phyloP scores from a whole-genome alignment of 805 yeast species.

The Candida ipomoeae region DNA sequence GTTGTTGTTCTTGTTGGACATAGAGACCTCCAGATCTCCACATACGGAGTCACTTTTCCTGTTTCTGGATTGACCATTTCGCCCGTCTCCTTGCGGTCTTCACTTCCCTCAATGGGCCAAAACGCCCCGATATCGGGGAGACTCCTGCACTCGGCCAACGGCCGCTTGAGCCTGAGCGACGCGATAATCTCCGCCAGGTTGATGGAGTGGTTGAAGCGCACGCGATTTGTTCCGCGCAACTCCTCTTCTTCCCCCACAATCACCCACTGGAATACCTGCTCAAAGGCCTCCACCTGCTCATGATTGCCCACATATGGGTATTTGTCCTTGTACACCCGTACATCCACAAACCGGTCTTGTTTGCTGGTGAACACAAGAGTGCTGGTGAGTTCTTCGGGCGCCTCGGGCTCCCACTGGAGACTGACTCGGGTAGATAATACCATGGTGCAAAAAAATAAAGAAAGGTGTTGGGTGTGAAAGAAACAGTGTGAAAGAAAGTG shows the following conservation, averaged over 20 bases:
- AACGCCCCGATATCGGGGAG: slow-evolving; percentile 47
- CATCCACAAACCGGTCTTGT: slow-evolving; percentile 44
- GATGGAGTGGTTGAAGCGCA: slow-evolving; percentile 41
- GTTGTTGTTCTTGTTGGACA: slow-evolving; percentile 36
- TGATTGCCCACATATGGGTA: slow-evolving; percentile 13
- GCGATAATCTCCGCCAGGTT: slow-evolving; percentile 37
- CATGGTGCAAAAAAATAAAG: slow-evolving; percentile 10
- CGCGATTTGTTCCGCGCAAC: slow-evolving; percentile 30
- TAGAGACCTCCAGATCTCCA: slow-evolving; percentile 53
- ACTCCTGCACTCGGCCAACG: slow-evolving; percentile 23
- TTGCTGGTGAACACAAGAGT: slow-evolving; percentile 49
- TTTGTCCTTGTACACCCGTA: slow-evolving; percentile 25
- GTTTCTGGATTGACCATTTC: slow-evolving; percentile 45
- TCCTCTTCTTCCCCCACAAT: slow-evolving; percentile 48
- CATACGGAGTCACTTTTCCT: slow-evolving; percentile 39
- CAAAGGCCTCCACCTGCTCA: slow-evolving; percentile 13
- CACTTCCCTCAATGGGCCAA: slow-evolving; percentile 31
- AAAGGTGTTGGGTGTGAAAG: no score
- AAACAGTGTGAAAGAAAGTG: no score
- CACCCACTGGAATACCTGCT: slow-evolving; percentile 50
- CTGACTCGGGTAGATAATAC: slow-evolving; percentile 46
- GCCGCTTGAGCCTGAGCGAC: slow-evolving; percentile 27
- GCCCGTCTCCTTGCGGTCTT: slow-evolving; percentile 48
- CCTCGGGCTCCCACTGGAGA: slow-evolving; percentile 48
- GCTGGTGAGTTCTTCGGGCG: slow-evolving; percentile 39